phyloP scores from a whole-genome alignment of 2,329 filamentous ascomycete genomes.

The Pestalotiopsis sp. region DNA sequence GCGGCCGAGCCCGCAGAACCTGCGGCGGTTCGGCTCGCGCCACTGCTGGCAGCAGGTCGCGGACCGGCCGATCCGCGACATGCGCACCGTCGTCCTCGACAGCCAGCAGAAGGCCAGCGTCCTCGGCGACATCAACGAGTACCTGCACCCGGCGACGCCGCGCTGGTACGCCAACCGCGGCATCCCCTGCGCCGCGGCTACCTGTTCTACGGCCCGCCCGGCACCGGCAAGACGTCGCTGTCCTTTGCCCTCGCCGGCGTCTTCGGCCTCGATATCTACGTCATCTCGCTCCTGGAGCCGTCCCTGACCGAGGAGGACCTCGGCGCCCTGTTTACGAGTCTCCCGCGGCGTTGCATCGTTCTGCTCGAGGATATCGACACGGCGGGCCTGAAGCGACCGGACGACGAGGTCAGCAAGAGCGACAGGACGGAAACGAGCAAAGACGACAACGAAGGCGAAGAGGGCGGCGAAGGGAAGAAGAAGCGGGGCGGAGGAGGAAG shows the following conservation, averaged over 20 bases:
- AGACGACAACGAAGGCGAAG: constrained; percentile 14
- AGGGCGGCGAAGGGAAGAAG: constrained; percentile 13
- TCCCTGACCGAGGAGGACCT: constrained; percentile 65
- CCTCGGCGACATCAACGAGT: constrained; percentile 75
- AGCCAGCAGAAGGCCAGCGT: constrained; percentile 65
- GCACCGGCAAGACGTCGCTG: constrained; percentile 72
- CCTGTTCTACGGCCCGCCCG: constrained; percentile 75
- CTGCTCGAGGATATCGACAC: constrained; percentile 72
- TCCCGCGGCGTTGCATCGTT: constrained; percentile 66
- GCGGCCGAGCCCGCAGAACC: constrained; percentile 48
- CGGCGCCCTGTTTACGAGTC: constrained; percentile 56
- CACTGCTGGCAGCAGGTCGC: constrained; percentile 59
- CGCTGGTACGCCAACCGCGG: constrained; percentile 76
- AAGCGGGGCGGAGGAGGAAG: constrained; percentile 13
- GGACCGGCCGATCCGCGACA: constrained; percentile 67
- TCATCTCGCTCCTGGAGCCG: constrained; percentile 61
- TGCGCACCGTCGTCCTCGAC: constrained; percentile 76
- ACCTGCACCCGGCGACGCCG: constrained; percentile 69
- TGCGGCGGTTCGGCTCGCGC: constrained; percentile 45
- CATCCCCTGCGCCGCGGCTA: constrained; percentile 76
- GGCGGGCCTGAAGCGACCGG: constrained; percentile 55
- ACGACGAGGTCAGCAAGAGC: constrained; percentile 28
- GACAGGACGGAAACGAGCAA: constrained; percentile 15
- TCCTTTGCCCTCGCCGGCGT: constrained; percentile 67
- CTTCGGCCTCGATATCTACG: constrained; percentile 68